phyloP scores from a whole-genome alignment of 768 basidiomycete genomes.

The Tulasnella sp. region DNA sequence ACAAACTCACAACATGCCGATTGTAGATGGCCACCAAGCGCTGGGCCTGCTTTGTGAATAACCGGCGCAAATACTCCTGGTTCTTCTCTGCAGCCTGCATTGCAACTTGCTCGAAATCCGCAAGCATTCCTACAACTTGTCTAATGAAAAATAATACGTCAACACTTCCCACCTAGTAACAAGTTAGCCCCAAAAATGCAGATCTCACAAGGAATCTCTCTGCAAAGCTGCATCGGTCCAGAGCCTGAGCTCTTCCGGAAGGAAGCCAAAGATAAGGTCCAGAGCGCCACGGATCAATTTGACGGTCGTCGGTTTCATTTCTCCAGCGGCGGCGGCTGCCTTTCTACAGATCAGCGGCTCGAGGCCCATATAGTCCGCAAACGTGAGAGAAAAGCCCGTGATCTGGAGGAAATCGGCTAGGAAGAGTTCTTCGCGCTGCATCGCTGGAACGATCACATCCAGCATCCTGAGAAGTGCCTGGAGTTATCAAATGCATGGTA shows the following conservation, averaged over 20 bases:
- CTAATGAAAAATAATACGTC: slow-evolving; percentile 33
- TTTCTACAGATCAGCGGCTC: slow-evolving; percentile 92
- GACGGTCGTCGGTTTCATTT: slow-evolving; percentile 51
- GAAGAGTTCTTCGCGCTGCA: slow-evolving; percentile 81
- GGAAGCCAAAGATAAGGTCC: slow-evolving; percentile 92
- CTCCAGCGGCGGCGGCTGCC: slow-evolving; percentile 58
- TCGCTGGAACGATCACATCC: slow-evolving; percentile 59
- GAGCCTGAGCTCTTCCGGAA: slow-evolving; percentile 66
- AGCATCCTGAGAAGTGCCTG: slow-evolving; percentile 69
- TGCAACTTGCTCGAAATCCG: slow-evolving; percentile 64
- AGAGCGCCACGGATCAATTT: slow-evolving; percentile 82
- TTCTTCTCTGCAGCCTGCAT: slow-evolving; percentile 69
- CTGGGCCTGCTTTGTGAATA: slow-evolving; percentile 74
- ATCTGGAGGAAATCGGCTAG: slow-evolving; percentile 88
- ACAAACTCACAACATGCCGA: slow-evolving; percentile 36
- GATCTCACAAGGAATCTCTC: slow-evolving; percentile 62
- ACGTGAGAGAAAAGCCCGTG: slow-evolving; percentile 78
- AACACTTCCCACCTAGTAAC: too few relatives aligned
- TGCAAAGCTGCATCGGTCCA: slow-evolving; percentile 76
- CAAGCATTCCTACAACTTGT: slow-evolving; percentile 76
- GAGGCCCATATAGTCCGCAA: slow-evolving; percentile 89
- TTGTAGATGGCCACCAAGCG: slow-evolving; percentile 69
- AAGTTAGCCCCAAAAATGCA: too few relatives aligned
- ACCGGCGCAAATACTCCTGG: slow-evolving; percentile 57
- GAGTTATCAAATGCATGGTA: neutral